Evolutionary conservation across 1,284 basidiomycete species (phyloP).

Genomic region (Trichosporon faecale): DNA sequence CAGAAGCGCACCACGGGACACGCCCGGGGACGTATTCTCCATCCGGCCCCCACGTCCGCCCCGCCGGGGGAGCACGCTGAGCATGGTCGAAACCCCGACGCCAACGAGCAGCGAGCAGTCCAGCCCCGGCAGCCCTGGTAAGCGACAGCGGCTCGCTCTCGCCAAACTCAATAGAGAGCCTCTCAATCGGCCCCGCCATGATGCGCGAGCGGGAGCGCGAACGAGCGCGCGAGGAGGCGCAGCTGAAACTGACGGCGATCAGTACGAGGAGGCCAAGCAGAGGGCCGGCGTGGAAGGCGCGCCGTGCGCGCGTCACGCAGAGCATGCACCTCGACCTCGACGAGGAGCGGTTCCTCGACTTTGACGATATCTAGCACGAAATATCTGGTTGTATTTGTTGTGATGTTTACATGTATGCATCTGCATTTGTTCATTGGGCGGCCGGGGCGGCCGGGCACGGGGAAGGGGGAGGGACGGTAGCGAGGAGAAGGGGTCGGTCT

Average conservation of each 20-base stretch:
- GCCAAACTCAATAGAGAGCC: conserved; percentile 21
- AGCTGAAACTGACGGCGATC: not conserved
- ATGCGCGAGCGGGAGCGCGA: conserved; percentile 9
- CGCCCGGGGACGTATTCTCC: not conserved
- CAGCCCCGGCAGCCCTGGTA: conserved; percentile 17
- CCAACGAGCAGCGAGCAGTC: conserved; percentile 7
- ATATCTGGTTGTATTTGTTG: not conserved
- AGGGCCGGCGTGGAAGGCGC: conserved; percentile 11
- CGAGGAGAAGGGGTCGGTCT: too few relatives aligned
- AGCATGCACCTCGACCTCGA: conserved; percentile 16
- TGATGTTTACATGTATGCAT: conserved; percentile 2
- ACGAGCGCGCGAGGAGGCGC: not conserved
- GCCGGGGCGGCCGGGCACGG: too few relatives aligned
- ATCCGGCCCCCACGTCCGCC: conserved; percentile 4
- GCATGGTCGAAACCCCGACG: conserved; percentile 12
- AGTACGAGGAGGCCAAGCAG: not conserved
- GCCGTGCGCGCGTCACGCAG: not conserved
- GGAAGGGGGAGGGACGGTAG: too few relatives aligned
- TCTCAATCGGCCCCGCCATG: conserved; percentile 12
- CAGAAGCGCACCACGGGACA: not conserved
- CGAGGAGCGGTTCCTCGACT: conserved; percentile 27
- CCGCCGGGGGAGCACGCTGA: conserved; percentile 4
- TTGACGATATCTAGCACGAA: conserved; percentile 23
- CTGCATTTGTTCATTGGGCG: conserved; percentile 1
- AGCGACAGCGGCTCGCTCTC: conserved; percentile 20